Evolutionary conservation across 2,329 filamentous ascomycete species (phyloP), one percentile per base, ranked within the genome.

Genomic region (Kalmusia sp.): DNA sequence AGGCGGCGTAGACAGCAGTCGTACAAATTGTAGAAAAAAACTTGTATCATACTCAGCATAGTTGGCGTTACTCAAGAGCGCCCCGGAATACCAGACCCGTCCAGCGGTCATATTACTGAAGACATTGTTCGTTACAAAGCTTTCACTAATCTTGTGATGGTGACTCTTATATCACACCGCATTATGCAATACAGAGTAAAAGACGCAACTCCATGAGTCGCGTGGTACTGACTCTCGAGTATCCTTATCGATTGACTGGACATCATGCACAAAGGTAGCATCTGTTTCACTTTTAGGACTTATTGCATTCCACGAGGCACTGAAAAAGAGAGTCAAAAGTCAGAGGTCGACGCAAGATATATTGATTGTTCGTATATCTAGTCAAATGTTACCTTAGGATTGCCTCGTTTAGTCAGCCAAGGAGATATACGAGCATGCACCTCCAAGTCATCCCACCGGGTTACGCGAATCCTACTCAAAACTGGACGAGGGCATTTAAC

Each of bases 1-100:
- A 98, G 88, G 58, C 65, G 1, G 64, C 66, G 46, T 70, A 59
- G 37, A 38, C 38, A 52, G 12, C 22, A n/a, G 27, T 25, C 30
- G 34, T 37, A 43, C 28, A 8, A 25, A n/a, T 40, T 48, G 45
- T 51, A 49, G 17, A 37, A 49, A 63, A 43, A 65, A 58, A 55
- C 44, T 19, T 69, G 63, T 71, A 71, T 56, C 45, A 67, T 68
- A 54, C 56, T 48, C 51, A 52, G 64, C 62, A 70, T 66, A 33
- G 41, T 47, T 44, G 65, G 65, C 63, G 64, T 66, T 70, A n/a
- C n/a, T n/a, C n/a, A n/a, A n/a, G n/a, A n/a, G n/a, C n/a, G n/a
- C n/a, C n/a, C 47, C 35, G 43, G 51, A 46, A 50, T 38, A 46
- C n/a, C 43, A 55, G 17, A 27, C 22, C 19, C 15, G 17, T 21